Base-by-base conservation (phyloP, 345 rosid species). In the Populus tremula region DNA sequence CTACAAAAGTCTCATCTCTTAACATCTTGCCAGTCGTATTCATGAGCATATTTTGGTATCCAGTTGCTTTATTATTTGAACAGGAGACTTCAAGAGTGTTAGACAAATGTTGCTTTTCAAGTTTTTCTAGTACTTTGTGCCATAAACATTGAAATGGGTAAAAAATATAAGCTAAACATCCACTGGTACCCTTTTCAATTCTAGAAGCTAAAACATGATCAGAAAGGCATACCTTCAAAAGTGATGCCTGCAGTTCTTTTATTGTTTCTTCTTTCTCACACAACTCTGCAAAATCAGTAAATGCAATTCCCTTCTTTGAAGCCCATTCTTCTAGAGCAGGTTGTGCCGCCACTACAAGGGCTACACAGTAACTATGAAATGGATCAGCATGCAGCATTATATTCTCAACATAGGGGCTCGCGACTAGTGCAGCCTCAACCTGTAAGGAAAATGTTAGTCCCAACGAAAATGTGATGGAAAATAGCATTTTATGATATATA, bases 321-420 rank as follows among this genome's bases (percentile, higher is more conserved):
- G 97, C 98, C 99, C 98, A 96, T 47, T 82, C 86, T 89, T 88
- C 93, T 50, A 93, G 70, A 23, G 92, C 87, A 49, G 84, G 80
- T 82, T 89, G 95, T 4, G 96, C 75, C 54, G 85, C 92, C 59
- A 92, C 96, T 81, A 96, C 92, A 41, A 96, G 88, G 82, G 97
- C 99, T 80, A 96, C 97, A 75, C 97, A 91, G 86, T 85, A 96
- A 80, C 84, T 92, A 76, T 89, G 97, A 81, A 91, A 91, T 36
- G 99, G 96, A 85, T 96, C 94, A 1, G 94, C 99, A 86, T 96
- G 97, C 85, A 94, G 73, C 98, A 94, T 92, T 69, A 94, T 83
- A 73, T 90, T 96, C 78, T 96, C 98, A 8, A 89, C 90, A 21
- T 91, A 94, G 1, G 92, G 86, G 82, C 93, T 86, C 79, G 85